Base-by-base conservation (phyloP, 805 yeast species). In the Saccharomycopsis lassenensis region DNA sequence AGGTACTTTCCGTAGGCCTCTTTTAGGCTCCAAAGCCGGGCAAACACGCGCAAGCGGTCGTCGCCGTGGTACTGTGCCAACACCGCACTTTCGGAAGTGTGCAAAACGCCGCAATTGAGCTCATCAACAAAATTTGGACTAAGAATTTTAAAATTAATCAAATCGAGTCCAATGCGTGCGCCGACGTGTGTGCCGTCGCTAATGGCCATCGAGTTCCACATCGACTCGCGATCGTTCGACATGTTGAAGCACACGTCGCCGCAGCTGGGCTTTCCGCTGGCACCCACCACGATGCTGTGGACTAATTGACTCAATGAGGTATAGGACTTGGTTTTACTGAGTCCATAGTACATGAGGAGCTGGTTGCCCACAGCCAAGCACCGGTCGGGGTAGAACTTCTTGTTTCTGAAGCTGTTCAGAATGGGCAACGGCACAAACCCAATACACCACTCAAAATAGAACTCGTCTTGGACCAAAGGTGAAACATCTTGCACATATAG, bases 1-100 rank as follows among this genome's bases (percentile, higher is more conserved):
- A 35, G 16, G 27, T 35, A 42, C 21, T 42, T 42, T 16, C 35
- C 38, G 19, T 42, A 42, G 7, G 33, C 26, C 27, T 42, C 46
- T 32, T 42, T 42, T 22, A 42, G 30, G 23, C 43, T 39, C 46
- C 46, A 42, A 8, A 42, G 3, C 32, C 33, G 39, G 12, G 46
- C 36, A 18, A 42, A 32, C 6, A 31, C 12, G 22, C 27, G 19
- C n/a, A 7, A 16, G 7, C 15, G 22, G 7, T 27, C 22, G 11
- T 37, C 30, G n/a, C 29, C 26, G 11, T 20, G n/a, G 2, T 14
- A 5, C 10, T 25, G 28, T 12, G 6, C 8, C 7, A 37, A 22
- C 17, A 22, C n/a, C n/a, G 12, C 24, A 11, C 23, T 18, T 27
- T 40, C 44, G 5, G 20, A 21, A 7, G 14, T 12, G 20, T 40